Conservation (phyloP, 345 rosid genomes). For the Citrus hindsii region DNA sequence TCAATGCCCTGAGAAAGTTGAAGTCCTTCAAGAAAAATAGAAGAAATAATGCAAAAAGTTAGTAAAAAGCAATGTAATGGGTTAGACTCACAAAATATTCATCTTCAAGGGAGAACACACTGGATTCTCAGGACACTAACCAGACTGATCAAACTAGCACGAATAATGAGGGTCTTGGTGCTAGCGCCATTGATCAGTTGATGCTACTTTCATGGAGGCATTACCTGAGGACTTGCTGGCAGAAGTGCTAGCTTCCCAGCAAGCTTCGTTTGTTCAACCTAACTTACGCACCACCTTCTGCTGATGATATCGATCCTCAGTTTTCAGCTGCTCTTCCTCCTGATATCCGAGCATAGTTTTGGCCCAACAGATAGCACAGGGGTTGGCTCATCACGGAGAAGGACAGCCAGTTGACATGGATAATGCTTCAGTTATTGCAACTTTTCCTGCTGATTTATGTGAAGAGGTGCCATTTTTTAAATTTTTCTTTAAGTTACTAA, state of each 20-base stretch:
- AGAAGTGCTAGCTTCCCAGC: slow-evolving; percentile 97
- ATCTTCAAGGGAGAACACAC: slow-evolving; percentile 2
- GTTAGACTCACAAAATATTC: background rate
- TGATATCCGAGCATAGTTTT: slow-evolving; percentile 94
- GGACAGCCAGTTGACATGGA: slow-evolving; percentile 99
- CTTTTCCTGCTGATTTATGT: slow-evolving; percentile 90
- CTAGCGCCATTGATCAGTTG: slow-evolving; percentile 89
- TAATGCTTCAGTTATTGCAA: slow-evolving; percentile 93
- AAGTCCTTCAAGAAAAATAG: slow-evolving; percentile 36
- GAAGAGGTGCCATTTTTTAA: slow-evolving; percentile 69
- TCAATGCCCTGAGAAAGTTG: slow-evolving; percentile 41
- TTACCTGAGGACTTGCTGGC: slow-evolving; percentile 89
- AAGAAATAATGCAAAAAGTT: slow-evolving; percentile 28
- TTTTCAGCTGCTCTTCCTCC: slow-evolving; percentile 98
- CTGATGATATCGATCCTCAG: slow-evolving; percentile 91
- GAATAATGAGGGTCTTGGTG: slow-evolving; percentile 45
- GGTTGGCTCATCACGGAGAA: slow-evolving; percentile 82
- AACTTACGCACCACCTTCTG: slow-evolving; percentile 74
- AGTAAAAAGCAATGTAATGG: background rate
- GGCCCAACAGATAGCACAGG: slow-evolving; percentile 95
- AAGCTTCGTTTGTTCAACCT: slow-evolving; percentile 82
- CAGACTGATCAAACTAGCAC: slow-evolving; percentile 44
- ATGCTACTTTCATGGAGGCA: slow-evolving; percentile 95
- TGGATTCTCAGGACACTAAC: slow-evolving; percentile 46
- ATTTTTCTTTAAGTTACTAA: slow-evolving; percentile 4